These are phyloP conservation scores for Dipodascus albidus DNA, from an alignment of 805 yeast species.

Conservation along the genomic window DNA sequence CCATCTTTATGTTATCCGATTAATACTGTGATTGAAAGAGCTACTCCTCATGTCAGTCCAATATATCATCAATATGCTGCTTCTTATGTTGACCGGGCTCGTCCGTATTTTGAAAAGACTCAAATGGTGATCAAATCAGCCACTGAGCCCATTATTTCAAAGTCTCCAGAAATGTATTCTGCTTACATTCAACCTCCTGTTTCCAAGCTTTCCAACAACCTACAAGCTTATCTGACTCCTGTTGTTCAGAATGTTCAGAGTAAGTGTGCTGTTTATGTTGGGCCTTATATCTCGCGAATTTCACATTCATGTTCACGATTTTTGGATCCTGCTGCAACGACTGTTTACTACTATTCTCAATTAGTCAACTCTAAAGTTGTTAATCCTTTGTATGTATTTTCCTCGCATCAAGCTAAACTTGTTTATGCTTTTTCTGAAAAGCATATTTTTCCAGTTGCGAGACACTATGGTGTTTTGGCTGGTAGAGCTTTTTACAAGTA, in stretches of 20 bases:
- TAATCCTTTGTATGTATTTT: slow-evolving; percentile 8
- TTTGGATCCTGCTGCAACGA: background rate
- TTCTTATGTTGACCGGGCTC: slow-evolving; percentile 7
- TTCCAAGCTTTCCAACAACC: background rate
- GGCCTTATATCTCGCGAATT: background rate
- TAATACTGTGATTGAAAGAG: slow-evolving; percentile 10
- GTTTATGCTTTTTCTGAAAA: slow-evolving; percentile 1
- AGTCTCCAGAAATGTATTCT: slow-evolving; percentile 4
- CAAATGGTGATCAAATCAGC: slow-evolving; percentile 2
- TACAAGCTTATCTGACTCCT: background rate
- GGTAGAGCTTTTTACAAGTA: background rate
- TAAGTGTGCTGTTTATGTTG: no score
- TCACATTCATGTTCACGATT: background rate
- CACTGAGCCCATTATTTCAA: slow-evolving; percentile 6
- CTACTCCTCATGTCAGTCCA: slow-evolving; percentile 11
- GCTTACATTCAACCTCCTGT: slow-evolving; percentile 11
- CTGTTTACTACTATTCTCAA: background rate
- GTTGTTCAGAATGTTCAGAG: background rate
- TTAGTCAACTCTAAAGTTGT: slow-evolving; percentile 6
- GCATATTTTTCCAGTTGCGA: slow-evolving; percentile 10
- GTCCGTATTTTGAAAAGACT: slow-evolving; percentile 1
- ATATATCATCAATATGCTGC: slow-evolving; percentile 8
- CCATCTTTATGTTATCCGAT: slow-evolving; percentile 15
- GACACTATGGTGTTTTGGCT: background rate
- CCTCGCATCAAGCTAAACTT: slow-evolving; percentile 7